Conservation (phyloP, 768 basidiomycete genomes). For the Lentinus brumalis region DNA sequence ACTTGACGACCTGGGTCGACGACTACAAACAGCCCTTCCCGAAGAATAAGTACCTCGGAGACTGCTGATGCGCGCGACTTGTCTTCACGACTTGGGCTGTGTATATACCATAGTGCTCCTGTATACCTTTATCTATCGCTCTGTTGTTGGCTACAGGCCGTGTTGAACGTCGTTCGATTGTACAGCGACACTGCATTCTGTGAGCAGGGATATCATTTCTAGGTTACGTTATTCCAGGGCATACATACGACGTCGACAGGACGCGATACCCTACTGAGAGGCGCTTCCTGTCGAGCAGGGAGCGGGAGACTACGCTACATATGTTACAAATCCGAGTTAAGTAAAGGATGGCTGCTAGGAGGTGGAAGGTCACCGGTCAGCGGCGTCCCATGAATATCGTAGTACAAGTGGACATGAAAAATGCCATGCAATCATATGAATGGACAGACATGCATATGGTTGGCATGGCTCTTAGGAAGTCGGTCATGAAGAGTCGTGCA, state of each 20-base stretch:
- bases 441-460: not conserved
- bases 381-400: not conserved
- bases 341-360: not conserved
- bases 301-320: conserved; percentile 13
- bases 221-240: not conserved
- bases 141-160: no score
- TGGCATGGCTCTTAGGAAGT: not conserved
- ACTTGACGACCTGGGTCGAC: conserved; percentile 48
- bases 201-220: conserved; percentile 6
- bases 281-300: not conserved
- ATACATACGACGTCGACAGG: not conserved
- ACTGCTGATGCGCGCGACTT: conserved; percentile 35
- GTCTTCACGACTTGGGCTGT: not conserved
- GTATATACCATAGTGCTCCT: not conserved
- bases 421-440: not conserved
- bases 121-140: not conserved
- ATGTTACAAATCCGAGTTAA: conserved; percentile 13
- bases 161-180: not conserved
- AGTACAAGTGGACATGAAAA: not conserved
- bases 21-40: conserved; percentile 50
- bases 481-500: conserved; percentile 21
- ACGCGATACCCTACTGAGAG: not conserved
- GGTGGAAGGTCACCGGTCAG: not conserved
- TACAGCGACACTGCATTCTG: not conserved
- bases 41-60: conserved; percentile 47